Percentiles rank a stretch among this genome's conserved stretches.
Conservation (phyloP, 2,329 filamentous ascomycete genomes). For the Plenodomus biglobosus region DNA sequence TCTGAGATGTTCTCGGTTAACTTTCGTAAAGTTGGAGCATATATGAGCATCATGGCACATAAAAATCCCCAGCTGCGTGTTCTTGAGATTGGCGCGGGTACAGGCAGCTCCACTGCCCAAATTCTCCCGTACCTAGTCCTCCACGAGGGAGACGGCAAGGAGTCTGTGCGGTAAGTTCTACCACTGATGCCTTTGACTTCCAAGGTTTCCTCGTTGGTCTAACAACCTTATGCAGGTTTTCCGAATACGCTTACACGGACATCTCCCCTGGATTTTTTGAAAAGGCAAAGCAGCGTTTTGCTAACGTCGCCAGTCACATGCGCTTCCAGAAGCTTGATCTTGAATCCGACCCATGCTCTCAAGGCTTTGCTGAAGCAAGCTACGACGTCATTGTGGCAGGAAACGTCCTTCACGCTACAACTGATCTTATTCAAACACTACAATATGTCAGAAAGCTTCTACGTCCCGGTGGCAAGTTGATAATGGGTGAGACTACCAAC, state of each 20-base stretch:
- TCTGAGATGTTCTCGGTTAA: background rate
- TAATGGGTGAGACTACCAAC: constrained; percentile 12
- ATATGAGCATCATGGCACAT: background rate
- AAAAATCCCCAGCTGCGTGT: constrained; percentile 1
- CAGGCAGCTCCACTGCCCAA: constrained; percentile 11
- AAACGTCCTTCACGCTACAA: constrained; percentile 33
- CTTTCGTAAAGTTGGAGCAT: background rate
- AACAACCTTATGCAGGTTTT: too few relatives aligned
- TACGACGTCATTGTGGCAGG: constrained; percentile 34
- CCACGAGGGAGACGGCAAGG: background rate
- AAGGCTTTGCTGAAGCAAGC: constrained; percentile 12
- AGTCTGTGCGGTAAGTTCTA: background rate
- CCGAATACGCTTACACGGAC: constrained; percentile 15
- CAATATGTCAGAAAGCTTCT: constrained; percentile 15
- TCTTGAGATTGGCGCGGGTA: constrained; percentile 16
- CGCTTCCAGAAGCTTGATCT: constrained; percentile 5
- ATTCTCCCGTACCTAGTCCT: constrained; percentile 1
- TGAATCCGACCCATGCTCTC: constrained; percentile 6
- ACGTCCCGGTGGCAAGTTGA: constrained; percentile 25
- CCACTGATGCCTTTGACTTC: too few relatives aligned
- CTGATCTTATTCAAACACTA: constrained; percentile 7
- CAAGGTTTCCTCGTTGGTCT: too few relatives aligned
- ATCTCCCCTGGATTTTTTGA: constrained; percentile 17
- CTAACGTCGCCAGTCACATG: background rate
- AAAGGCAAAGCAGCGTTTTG: constrained; percentile 1